These are phyloP conservation scores for Galerina sulciceps DNA, from an alignment of 768 basidiomycete genomes.

Conservation along the genomic window DNA sequence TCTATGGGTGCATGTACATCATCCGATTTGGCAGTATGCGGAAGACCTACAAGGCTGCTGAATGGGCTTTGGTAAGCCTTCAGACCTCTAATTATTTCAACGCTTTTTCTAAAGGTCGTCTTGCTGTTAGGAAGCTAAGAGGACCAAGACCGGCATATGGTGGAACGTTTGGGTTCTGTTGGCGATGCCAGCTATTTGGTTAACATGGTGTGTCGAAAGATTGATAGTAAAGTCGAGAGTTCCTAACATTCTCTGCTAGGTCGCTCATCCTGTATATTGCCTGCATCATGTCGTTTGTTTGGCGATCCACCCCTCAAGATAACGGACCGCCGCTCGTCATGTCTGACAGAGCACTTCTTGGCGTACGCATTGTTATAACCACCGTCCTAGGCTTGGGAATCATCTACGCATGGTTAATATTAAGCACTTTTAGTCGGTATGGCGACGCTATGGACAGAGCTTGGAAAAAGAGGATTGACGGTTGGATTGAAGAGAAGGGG, in stretches of 20 bases:
- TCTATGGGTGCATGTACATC: slow-evolving; percentile 64
- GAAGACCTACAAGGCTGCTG: slow-evolving; percentile 59
- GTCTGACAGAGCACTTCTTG: slow-evolving; percentile 14
- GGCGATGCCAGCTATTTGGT: slow-evolving; percentile 64
- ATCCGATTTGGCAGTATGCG: slow-evolving; percentile 68
- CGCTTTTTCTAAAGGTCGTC: not conserved
- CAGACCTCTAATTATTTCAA: too few species aligned
- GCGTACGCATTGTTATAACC: slow-evolving; percentile 48
- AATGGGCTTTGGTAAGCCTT: slow-evolving; percentile 60
- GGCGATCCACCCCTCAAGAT: slow-evolving; percentile 52
- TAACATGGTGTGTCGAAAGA: slow-evolving; percentile 49
- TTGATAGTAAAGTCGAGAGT: not conserved
- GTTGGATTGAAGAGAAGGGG: slow-evolving; percentile 12
- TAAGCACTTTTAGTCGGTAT: slow-evolving; percentile 58
- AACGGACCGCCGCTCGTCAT: slow-evolving; percentile 14
- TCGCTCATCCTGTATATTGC: slow-evolving; percentile 57
- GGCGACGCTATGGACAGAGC: slow-evolving; percentile 42
- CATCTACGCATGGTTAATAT: slow-evolving; percentile 53
- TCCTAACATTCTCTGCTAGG: slow-evolving; percentile 30
- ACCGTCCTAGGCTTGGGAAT: slow-evolving; percentile 51
- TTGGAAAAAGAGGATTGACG: slow-evolving; percentile 26
- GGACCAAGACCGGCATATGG: slow-evolving; percentile 24
- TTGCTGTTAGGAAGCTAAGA: slow-evolving; percentile 51
- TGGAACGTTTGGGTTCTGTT: slow-evolving; percentile 72
- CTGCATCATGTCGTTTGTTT: slow-evolving; percentile 63